Percentiles rank a stretch among this genome's conserved stretches.
phyloP scores from a whole-genome alignment of 148 eudicot species.

The Rhododendron williamsianum region DNA sequence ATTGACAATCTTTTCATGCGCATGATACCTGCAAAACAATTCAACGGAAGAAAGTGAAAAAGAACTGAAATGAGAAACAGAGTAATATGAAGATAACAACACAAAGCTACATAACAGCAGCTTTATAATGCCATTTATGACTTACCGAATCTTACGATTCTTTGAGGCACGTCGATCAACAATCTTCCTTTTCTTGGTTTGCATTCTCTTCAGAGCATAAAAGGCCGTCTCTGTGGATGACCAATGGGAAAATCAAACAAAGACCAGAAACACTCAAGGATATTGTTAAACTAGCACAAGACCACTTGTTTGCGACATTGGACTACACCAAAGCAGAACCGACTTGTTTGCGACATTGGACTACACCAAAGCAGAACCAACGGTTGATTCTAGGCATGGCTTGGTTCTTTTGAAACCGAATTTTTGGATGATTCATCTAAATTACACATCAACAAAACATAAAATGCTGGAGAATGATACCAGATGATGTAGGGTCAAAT shows the following conservation, averaged over 20 bases:
- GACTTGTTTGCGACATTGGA: background rate
- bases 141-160: slow-evolving; percentile 85
- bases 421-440: background rate
- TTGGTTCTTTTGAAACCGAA: background rate
- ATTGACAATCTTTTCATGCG: slow-evolving; percentile 81
- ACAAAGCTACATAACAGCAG: background rate
- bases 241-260: background rate
- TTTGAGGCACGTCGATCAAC: slow-evolving; percentile 93
- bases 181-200: slow-evolving; percentile 77
- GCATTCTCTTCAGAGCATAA: slow-evolving; percentile 65
- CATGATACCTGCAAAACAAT: slow-evolving; percentile 51
- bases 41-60: background rate
- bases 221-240: slow-evolving; percentile 55
- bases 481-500: slow-evolving; percentile 60
- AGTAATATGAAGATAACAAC: background rate
- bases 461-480: slow-evolving; percentile 25
- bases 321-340: background rate
- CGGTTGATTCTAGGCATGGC: background rate
- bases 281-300: background rate
- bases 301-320: background rate
- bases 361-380: background rate
- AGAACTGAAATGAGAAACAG: background rate
- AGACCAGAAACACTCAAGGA: background rate
- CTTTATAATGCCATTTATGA: background rate
- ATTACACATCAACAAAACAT: background rate